Evolutionary conservation across 1,284 basidiomycete species (phyloP).

Genomic region (Cryptococcus maquisensis): DNA sequence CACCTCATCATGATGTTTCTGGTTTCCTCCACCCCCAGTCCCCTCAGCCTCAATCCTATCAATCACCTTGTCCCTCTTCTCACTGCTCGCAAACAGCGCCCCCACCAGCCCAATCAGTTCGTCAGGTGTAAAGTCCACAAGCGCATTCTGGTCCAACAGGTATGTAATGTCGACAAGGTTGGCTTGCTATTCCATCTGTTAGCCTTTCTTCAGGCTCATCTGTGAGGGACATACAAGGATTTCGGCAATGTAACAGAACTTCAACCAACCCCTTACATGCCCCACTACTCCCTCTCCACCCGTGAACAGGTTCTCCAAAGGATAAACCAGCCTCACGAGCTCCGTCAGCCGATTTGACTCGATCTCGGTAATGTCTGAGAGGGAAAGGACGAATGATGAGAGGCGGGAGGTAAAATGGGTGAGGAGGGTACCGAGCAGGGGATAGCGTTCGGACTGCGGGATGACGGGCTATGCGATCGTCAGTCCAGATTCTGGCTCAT

Average conservation of each 20-base stretch:
- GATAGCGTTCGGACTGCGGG: slow-evolving; percentile 62
- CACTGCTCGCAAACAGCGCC: slow-evolving; percentile 89
- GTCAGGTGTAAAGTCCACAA: slow-evolving; percentile 82
- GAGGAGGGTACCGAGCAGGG: slow-evolving; percentile 67
- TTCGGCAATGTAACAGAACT: slow-evolving; percentile 87
- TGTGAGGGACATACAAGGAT: slow-evolving; percentile 59
- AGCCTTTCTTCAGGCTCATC: neutral
- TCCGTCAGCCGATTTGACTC: slow-evolving; percentile 81
- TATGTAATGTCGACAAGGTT: slow-evolving; percentile 92
- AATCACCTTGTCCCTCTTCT: slow-evolving; percentile 55
- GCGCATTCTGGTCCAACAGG: slow-evolving; percentile 81
- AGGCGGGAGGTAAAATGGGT: slow-evolving; percentile 68
- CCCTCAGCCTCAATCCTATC: slow-evolving; percentile 31
- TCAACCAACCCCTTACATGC: slow-evolving; percentile 85
- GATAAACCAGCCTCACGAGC: slow-evolving; percentile 71
- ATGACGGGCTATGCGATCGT: slow-evolving; percentile 43
- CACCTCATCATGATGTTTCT: too few species aligned
- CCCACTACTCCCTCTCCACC: slow-evolving; percentile 29
- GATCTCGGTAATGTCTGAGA: slow-evolving; percentile 84
- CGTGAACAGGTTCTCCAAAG: slow-evolving; percentile 71
- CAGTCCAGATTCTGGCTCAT: neutral
- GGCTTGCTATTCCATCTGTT: slow-evolving; percentile 60
- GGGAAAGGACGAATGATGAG: slow-evolving; percentile 67
- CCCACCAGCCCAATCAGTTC: slow-evolving; percentile 77
- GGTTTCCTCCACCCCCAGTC: neutral